These are phyloP conservation scores for Termitomyces sp. DNA, from an alignment of 768 basidiomycete genomes.

Conservation along the genomic window DNA sequence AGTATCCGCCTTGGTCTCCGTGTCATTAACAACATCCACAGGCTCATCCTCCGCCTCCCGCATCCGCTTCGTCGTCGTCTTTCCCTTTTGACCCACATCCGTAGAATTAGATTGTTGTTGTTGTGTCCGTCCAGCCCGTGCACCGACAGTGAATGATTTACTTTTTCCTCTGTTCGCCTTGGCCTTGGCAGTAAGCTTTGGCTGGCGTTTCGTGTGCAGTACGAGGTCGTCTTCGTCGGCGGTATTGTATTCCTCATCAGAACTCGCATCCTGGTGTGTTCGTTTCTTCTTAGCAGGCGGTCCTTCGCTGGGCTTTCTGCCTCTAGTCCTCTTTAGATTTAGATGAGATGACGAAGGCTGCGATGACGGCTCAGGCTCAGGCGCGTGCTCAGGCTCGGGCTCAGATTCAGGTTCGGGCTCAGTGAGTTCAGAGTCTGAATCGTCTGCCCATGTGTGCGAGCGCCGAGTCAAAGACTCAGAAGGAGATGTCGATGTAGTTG, in stretches of 20 bases:
- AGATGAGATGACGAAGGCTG: constrained; percentile 3
- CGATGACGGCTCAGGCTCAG: not conserved
- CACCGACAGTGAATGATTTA: constrained; percentile 3
- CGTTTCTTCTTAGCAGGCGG: constrained; percentile 15
- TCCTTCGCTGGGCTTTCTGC: constrained; percentile 1
- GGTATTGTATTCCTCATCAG: constrained; percentile 15
- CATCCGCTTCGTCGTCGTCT: constrained; percentile 25
- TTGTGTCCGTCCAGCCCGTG: constrained; percentile 29
- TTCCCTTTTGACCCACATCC: constrained; percentile 15
- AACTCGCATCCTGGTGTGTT: constrained; percentile 19
- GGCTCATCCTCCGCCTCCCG: constrained; percentile 28
- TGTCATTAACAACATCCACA: constrained; percentile 29
- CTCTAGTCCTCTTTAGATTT: constrained; percentile 6
- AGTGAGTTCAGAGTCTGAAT: constrained; percentile 8
- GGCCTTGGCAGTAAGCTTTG: constrained; percentile 21
- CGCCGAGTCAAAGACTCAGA: not conserved
- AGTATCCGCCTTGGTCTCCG: constrained; percentile 13
- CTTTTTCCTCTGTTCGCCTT: constrained; percentile 15
- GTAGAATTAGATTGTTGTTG: constrained; percentile 36
- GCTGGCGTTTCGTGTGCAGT: constrained; percentile 5
- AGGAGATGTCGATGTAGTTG: constrained; percentile 6
- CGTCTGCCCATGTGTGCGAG: constrained; percentile 5
- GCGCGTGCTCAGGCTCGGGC: not conserved
- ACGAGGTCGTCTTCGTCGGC: constrained; percentile 4
- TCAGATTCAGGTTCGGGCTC: constrained; percentile 4